Conservation (phyloP, 73 alveolate genomes). For the Paramecium pentaurelia region DNA sequence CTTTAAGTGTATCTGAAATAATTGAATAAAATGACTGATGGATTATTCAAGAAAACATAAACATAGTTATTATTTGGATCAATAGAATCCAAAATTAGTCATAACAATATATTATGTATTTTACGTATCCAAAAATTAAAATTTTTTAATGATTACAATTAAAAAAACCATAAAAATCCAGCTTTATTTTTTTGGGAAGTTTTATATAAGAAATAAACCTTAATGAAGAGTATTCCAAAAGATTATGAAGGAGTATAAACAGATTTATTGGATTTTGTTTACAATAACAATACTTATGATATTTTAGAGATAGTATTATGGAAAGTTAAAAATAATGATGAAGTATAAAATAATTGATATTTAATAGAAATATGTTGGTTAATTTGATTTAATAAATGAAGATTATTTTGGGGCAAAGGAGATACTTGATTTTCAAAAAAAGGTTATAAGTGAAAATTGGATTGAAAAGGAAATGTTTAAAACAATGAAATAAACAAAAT, state of each 20-base stretch:
- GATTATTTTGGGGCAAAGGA: neutral
- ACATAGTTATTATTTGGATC: constrained; percentile 21
- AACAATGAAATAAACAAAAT: neutral
- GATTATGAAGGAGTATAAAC: neutral
- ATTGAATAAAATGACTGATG: neutral
- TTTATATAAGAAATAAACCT: neutral
- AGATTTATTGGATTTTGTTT: neutral
- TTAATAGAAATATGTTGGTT: neutral
- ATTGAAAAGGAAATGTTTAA: constrained; percentile 33
- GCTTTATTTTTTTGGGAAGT: constrained; percentile 33
- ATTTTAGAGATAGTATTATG: neutral
- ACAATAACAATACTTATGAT: neutral
- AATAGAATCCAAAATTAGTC: neutral
- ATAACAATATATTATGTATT: neutral
- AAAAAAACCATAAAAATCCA: neutral
- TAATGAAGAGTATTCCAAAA: neutral
- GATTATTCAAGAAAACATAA: neutral
- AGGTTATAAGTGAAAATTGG: neutral
- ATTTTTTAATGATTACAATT: neutral
- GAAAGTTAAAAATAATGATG: constrained; percentile 38
- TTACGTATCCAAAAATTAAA: neutral
- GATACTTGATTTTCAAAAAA: neutral
- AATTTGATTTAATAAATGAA: neutral
- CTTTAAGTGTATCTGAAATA: neutral
- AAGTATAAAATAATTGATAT: neutral